Evolutionary conservation across 768 basidiomycete species (phyloP), one percentile per base, ranked within the genome.

Genomic region (Stropharia rugosoannulata): DNA sequence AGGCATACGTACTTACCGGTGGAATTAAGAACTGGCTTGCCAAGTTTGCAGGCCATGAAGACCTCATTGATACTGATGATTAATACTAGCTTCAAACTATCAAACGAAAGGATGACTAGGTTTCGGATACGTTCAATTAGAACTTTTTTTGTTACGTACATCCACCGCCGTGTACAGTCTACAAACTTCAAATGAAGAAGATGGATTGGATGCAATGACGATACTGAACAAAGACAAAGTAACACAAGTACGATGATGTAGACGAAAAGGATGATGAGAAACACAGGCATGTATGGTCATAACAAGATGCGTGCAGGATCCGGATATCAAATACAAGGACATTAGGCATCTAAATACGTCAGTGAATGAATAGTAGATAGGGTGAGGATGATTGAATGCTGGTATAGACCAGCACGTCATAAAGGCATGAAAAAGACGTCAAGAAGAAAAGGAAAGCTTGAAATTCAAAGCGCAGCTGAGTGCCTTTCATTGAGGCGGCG

Each of bases 21-120:
- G 54, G 54, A 16, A 50, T 56, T 16, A 56, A 56, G 32, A 49
- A 49, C 25, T 56, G 54, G 54, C 10, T 49, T 16, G 48, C 39
- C 11, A 49, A n/a, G n/a, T 56, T 49, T 19, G 18, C 15, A 40
- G 54, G 40, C 25, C 39, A 56, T 2, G 47, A 50, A 43, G 48
- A 56, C 27, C 54, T 56, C 40, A 37, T 56, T 16, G 54, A 56
- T 16, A 11, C 7, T 36, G 47, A 49, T 37, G 35, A 32, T 22
- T 22, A 22, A 22, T 22, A 22, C 22, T 22, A 22, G 22, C 22
- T 22, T 22, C 22, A 22, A 22, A 22, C 22, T 2, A 22, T 22
- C 22, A 4, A 22, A 22, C 22, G 22, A 22, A 22, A 22, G 22
- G 22, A 22, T 22, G 22, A 22, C 22, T 22, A 22, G 22, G 22